Percentiles rank a stretch among this genome's conserved stretches.
Conservation (phyloP, 352 stramenopile genomes). For the Globisporangium viniferum region DNA sequence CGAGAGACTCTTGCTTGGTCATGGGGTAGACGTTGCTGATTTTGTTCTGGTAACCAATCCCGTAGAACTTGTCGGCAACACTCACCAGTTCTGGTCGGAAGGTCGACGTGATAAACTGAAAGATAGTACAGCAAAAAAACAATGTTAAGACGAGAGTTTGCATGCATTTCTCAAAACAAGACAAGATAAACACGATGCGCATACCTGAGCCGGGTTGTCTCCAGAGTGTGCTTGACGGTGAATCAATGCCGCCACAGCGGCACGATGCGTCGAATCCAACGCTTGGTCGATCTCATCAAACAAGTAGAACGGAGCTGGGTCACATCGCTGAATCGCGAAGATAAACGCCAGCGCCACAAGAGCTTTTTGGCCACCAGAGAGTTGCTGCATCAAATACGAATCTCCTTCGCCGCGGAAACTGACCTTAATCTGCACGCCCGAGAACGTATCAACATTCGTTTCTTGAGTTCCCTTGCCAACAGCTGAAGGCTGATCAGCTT, state of each 20-base stretch:
- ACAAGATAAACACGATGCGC: constrained; percentile 4
- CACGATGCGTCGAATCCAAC: constrained; percentile 98
- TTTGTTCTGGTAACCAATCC: constrained; percentile 99
- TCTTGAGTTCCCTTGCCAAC: constrained; percentile 22
- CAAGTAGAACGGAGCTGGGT: constrained; percentile 99
- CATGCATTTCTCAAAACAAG: background rate
- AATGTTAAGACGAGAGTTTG: constrained; percentile 6
- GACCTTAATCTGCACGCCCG: constrained; percentile 98
- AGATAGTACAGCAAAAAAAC: background rate
- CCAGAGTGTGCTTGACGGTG: constrained; percentile 93
- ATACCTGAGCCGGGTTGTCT: constrained; percentile 95
- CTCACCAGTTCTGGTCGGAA: constrained; percentile 99
- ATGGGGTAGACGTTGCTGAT: constrained; percentile 94
- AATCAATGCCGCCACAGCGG: constrained; percentile 96
- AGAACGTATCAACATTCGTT: constrained; percentile 90
- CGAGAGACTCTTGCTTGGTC: constrained; percentile 95
- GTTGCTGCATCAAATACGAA: constrained; percentile 97
- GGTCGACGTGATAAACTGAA: constrained; percentile 97
- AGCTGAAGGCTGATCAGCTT: constrained; percentile 14
- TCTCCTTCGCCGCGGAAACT: constrained; percentile 95
- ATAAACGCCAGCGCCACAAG: constrained; percentile 99
- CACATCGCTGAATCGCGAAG: constrained; percentile 98
- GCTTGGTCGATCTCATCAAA: constrained; percentile 99
- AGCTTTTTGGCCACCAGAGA: constrained; percentile 99
- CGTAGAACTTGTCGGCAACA: constrained; percentile 96